Evolutionary conservation across 371 early-diverging fungal species (phyloP).

Genomic region (Aphelidium insulamus): DNA sequence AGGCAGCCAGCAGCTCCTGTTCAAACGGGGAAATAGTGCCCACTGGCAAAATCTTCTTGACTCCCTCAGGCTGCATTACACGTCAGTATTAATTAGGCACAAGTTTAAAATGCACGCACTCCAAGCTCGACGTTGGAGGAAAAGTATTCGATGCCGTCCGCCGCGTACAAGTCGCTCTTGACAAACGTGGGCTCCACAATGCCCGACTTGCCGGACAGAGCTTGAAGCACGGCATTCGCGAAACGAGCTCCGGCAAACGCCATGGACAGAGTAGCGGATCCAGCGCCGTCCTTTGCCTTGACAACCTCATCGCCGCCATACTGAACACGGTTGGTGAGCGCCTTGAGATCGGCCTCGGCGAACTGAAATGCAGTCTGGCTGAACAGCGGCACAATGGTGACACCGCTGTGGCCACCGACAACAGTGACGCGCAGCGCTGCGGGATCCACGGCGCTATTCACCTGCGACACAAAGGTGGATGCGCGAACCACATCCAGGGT

Average conservation of each 20-base stretch:
- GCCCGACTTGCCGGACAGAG: constrained; percentile 32
- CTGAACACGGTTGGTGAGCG: constrained; percentile 65
- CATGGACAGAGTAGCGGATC: constrained; percentile 73
- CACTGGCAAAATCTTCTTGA: constrained; percentile 39
- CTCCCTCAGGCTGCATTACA: constrained; percentile 26
- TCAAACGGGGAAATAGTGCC: constrained; percentile 41
- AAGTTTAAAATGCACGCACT: constrained; percentile 7
- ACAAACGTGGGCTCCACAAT: constrained; percentile 59
- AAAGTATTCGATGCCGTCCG: constrained; percentile 47
- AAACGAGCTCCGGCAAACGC: constrained; percentile 79
- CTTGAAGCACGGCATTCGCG: constrained; percentile 40
- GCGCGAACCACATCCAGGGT: constrained; percentile 75
- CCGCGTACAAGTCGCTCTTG: constrained; percentile 19
- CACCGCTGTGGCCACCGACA: constrained; percentile 79
- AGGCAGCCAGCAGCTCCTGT: constrained; percentile 34
- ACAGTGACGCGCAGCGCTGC: constrained; percentile 42
- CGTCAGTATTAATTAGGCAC: neutral
- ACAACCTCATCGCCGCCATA: constrained; percentile 90
- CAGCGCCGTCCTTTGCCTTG: constrained; percentile 67
- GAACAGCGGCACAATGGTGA: constrained; percentile 62
- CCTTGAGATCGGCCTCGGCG: constrained; percentile 41
- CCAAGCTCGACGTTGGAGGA: constrained; percentile 65
- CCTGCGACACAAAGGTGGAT: constrained; percentile 46
- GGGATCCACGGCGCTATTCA: constrained; percentile 24
- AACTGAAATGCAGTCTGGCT: constrained; percentile 28